Base-by-base conservation (phyloP, 1,284 basidiomycete genomes). In the Trametes pubescens region DNA sequence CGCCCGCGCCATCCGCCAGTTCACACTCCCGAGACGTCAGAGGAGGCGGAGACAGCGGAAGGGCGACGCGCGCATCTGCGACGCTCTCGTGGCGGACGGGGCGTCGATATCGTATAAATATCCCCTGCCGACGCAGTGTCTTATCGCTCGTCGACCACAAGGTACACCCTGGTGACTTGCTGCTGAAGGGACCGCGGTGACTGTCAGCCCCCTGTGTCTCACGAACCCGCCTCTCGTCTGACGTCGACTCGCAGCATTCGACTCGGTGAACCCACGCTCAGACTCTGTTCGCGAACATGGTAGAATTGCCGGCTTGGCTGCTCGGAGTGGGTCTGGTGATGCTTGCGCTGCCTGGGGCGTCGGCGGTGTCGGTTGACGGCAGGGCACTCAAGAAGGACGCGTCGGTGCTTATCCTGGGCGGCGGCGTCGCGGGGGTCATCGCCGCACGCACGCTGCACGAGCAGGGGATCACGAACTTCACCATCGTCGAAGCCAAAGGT, bases 401-500 rank as follows among this genome's bases (percentile, higher is more conserved):
- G 1, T 76, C 72, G 1, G 80, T 84, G 11, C 78, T 85, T 51
- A 83, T 86, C 61, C 77, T 86, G 16, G 89, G 89, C 8, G 88
- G 86, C 43, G 89, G 89, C 2, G 84, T 90, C 46, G 74, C 89
- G 2, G 89, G 90, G 16, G 78, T 90, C 57, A 86, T 87, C 52
- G 85, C 87, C 14, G 89, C 89, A 3, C 84, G 85, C 13, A 85
- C 86, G 0, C 79, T 91, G 10, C 80, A 86, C 56, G 74, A 79
- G 35, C 75, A 81, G 22, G 86, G 86, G 13, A 79, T 89, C 64
- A 69, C 81, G 34, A 79, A 88, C 70, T 89, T 88, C 69, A 67
- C 85, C 51, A 80, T 91, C 55, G 72, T 91, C 10, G 90, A 91
- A 62, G 88, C 81, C 1, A 80, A 82, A 62, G 68, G 69, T 71